phyloP scores from a whole-genome alignment of 2,329 filamentous ascomycete genomes.

The Nemania sp. region DNA sequence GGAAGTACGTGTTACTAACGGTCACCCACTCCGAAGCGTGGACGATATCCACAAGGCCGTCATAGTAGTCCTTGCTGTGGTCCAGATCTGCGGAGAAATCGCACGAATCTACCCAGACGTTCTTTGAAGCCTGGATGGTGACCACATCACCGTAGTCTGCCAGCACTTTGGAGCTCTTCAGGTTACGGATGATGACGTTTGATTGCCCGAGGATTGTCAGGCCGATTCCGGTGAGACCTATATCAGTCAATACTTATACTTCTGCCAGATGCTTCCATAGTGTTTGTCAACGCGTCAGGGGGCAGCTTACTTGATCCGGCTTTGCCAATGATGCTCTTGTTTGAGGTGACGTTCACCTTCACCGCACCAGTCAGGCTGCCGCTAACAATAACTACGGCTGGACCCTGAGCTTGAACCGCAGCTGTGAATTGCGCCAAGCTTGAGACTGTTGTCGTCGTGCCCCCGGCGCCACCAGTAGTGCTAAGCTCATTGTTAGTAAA shows the following conservation, averaged over 20 bases:
- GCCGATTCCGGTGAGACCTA: slow-evolving; percentile 44
- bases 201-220: slow-evolving; percentile 49
- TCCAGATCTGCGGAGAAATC: slow-evolving; percentile 56
- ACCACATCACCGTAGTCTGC: slow-evolving; percentile 51
- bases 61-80: slow-evolving; percentile 64
- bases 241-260: not conserved
- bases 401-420: slow-evolving; percentile 49
- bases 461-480: slow-evolving; percentile 55
- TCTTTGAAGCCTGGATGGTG: slow-evolving; percentile 46
- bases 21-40: slow-evolving; percentile 59
- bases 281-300: no score
- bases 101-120: slow-evolving; percentile 61
- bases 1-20: slow-evolving; percentile 42
- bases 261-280: not conserved
- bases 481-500: slow-evolving; percentile 32
- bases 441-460: slow-evolving; percentile 53
- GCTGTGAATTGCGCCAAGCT: slow-evolving; percentile 51
- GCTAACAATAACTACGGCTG: slow-evolving; percentile 47
- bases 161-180: slow-evolving; percentile 50
- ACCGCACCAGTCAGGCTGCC: slow-evolving; percentile 46
- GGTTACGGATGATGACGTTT: slow-evolving; percentile 57
- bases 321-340: slow-evolving; percentile 52
- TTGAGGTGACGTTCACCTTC: slow-evolving; percentile 47
- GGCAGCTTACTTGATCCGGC: slow-evolving; percentile 37
- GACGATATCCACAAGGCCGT: slow-evolving; percentile 61